A percentile compares a stretch with the other conserved stretches of the same genome.
Evolutionary conservation across 1,284 basidiomycete species (phyloP).

Genomic region (Ustilago bromivora): DNA sequence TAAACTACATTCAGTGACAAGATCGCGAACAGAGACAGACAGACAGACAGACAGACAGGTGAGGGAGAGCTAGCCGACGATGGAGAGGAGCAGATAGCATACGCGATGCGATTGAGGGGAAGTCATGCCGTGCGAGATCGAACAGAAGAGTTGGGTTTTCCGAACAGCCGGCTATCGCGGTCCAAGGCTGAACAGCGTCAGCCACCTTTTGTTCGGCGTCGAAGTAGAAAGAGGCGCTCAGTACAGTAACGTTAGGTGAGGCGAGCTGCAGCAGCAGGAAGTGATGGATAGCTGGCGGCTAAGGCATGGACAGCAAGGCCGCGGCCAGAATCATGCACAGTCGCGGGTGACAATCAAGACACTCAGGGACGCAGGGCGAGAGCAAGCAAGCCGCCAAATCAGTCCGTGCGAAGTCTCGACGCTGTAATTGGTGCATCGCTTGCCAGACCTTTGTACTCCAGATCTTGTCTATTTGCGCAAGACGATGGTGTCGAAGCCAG

Average conservation of each 20-base stretch:
- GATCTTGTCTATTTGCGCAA: conserved; percentile 6
- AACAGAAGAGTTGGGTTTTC: not conserved
- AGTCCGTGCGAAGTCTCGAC: not conserved
- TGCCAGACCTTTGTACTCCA: too few species aligned
- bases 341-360: conserved; percentile 2
- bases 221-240: conserved; percentile 1
- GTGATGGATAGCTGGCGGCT: conserved; percentile 2
- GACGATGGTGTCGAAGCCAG: not conserved
- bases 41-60: not conserved
- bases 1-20: not conserved
- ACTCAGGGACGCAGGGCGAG: not conserved
- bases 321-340: not conserved
- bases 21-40: not conserved
- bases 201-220: not conserved
- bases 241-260: not conserved
- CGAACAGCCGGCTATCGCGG: conserved; percentile 12
- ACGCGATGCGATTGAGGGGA: not conserved
- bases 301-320: not conserved
- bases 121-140: not conserved
- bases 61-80: not conserved
- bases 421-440: not conserved
- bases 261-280: conserved; percentile 4
- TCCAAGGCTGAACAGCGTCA: not conserved
- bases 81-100: not conserved
- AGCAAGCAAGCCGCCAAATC: not conserved